Evolutionary conservation across 805 yeast genomes (phyloP).

Genomic region (Hanseniaspora nectarophila): DNA sequence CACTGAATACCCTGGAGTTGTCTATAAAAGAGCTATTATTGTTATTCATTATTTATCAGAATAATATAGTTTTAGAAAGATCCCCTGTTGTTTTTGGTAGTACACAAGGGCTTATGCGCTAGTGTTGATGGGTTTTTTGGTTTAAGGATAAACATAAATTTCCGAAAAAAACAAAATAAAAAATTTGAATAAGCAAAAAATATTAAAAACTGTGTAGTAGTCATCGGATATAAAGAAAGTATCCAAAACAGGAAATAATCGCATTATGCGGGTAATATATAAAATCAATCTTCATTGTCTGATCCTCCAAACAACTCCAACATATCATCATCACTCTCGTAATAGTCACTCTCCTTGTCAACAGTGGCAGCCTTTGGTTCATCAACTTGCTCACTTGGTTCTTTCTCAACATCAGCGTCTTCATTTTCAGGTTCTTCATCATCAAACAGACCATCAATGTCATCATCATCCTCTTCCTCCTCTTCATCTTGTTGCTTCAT

Average conservation of each 20-base stretch:
- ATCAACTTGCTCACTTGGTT: neutral
- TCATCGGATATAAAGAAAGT: neutral
- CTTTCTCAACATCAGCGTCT: neutral
- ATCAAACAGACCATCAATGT: conserved; percentile 8
- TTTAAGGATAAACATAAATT: neutral
- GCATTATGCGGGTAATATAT: neutral
- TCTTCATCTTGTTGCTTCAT: neutral
- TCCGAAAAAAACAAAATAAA: too few species aligned
- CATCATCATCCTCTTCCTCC: neutral
- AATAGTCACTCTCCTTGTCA: neutral
- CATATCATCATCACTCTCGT: conserved; percentile 11
- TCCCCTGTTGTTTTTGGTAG: too few species aligned
- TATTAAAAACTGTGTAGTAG: too few species aligned
- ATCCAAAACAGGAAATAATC: neutral
- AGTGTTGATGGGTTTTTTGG: too few species aligned
- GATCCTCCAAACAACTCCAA: conserved; percentile 12
- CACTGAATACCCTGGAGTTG: conserved; percentile 21
- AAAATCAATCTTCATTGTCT: neutral
- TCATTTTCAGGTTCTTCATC: neutral
- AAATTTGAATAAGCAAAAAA: too few species aligned
- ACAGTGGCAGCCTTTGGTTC: neutral
- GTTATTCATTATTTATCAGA: neutral
- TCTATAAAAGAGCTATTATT: conserved; percentile 1
- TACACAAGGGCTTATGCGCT: too few species aligned
- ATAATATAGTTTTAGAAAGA: too few species aligned